Evolutionary conservation across 2,329 filamentous ascomycete genomes (phyloP), one percentile per base, ranked within the genome.

Genomic region (Dothideomycetes sp.): DNA sequence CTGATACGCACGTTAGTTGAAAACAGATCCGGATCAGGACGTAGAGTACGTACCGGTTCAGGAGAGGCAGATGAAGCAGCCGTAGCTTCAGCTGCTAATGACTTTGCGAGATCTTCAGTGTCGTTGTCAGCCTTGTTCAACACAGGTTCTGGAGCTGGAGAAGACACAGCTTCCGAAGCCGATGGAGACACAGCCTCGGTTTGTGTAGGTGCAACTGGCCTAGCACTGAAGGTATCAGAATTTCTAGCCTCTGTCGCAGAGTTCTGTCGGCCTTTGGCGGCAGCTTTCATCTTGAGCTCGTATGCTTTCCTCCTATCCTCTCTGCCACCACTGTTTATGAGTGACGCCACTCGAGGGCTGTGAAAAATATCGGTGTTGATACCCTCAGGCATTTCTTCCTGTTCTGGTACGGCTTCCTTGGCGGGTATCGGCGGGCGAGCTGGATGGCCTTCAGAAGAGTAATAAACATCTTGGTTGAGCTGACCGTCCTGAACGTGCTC

Each of bases 291-390:
- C 29, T 42, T 44, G 36, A 43, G 36, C 29, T 48, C 46, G 22
- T 48, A 48, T 15, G 46, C 46, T 17, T 44, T 45, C 12, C 46
- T 34, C 15, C 40, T 32, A 22, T 48, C 46, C 19, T 48, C 46
- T 23, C 36, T 35, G 8, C 35, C 45, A 12, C 43, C 34, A 16
- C 43, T 35, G 16, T 33, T 38, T 5, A 48, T 19, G 5, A 48
- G 15, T 5, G 43, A 42, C n/a, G 46, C 43, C 4, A 48, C 41
- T 24, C 42, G 35, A 3, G 70, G 71, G 41, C 73, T 81, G 42
- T 74, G 72, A 52, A 82, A 82, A 0, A 82, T 58, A 48, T 76
- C 70, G 4, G 70, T 69, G 51, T 80, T 70, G 51, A 79, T 64
- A 33, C 71, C 76, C 39, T 76, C 71, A 4, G 75, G 67, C 12